These are phyloP conservation scores for Garcileccinum viscosum DNA, from an alignment of 1,284 basidiomycete species.

Conservation along the genomic window DNA sequence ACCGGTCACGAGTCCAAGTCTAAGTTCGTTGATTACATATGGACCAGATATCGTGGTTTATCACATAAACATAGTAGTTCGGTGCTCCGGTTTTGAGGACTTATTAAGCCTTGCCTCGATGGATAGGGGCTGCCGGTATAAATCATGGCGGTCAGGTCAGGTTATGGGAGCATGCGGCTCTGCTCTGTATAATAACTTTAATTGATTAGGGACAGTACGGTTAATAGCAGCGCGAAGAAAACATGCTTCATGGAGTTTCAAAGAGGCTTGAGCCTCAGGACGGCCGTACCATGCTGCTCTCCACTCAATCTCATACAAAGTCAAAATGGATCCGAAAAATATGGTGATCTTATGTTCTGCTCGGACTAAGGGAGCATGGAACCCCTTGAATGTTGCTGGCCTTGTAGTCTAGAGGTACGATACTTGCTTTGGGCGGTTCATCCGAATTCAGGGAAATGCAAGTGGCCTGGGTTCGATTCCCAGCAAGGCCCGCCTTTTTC, in stretches of 20 bases:
- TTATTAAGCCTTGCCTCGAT: background rate
- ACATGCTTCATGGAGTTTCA: background rate
- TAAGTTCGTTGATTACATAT: background rate
- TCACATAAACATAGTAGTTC: background rate
- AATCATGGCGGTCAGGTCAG: background rate
- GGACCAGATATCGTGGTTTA: background rate
- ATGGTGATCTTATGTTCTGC: background rate
- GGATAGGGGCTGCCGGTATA: no score
- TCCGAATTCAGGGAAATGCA: constrained; percentile 34
- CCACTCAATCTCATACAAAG: background rate
- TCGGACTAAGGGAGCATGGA: background rate
- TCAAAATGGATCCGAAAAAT: background rate
- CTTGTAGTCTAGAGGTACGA: constrained; percentile 35
- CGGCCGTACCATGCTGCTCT: background rate
- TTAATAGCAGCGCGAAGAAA: background rate
- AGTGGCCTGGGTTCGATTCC: constrained; percentile 55
- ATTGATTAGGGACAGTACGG: background rate
- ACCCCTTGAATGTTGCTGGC: constrained; percentile 1
- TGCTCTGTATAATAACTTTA: background rate
- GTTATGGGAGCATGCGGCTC: background rate
- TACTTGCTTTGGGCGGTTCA: constrained; percentile 35
- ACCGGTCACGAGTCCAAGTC: background rate
- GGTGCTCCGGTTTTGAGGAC: background rate
- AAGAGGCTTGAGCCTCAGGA: background rate
- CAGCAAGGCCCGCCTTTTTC: constrained; percentile 35